Percentiles rank a stretch among this genome's conserved stretches.
These are phyloP conservation scores for Sungouiella thailandica DNA, from an alignment of 805 yeast species.

Conservation along the genomic window DNA sequence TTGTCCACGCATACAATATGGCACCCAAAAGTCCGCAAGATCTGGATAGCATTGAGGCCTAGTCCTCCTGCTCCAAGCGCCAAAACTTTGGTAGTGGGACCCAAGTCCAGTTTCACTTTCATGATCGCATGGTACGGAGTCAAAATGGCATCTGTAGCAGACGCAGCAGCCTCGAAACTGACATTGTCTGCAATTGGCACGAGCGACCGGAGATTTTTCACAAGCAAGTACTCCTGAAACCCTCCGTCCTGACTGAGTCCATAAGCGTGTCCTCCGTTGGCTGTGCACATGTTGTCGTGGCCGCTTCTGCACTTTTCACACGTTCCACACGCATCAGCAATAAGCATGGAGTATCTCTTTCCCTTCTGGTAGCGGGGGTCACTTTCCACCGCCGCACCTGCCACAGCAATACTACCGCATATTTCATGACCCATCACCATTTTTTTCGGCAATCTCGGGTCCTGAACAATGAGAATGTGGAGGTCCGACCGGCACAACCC, in stretches of 20 bases:
- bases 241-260: slow-evolving; percentile 39
- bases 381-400: slow-evolving; percentile 18
- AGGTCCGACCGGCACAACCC: slow-evolving; percentile 43
- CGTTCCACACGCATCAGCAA: slow-evolving; percentile 29
- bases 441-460: slow-evolving; percentile 17
- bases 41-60: slow-evolving; percentile 41
- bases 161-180: slow-evolving; percentile 35
- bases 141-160: slow-evolving; percentile 38
- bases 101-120: slow-evolving; percentile 24
- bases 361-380: slow-evolving; percentile 25
- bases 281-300: slow-evolving; percentile 26
- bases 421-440: slow-evolving; percentile 45
- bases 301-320: slow-evolving; percentile 34
- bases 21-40: slow-evolving; percentile 28
- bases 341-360: slow-evolving; percentile 25
- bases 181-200: slow-evolving; percentile 38
- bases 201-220: slow-evolving; percentile 30
- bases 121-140: slow-evolving; percentile 40
- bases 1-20: slow-evolving; percentile 30
- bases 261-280: slow-evolving; percentile 17
- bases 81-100: slow-evolving; percentile 33
- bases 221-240: slow-evolving; percentile 34
- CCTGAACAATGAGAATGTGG: slow-evolving; percentile 24
- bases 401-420: slow-evolving; percentile 32
- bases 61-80: slow-evolving; percentile 40